A percentile compares a stretch with the other conserved stretches of the same genome.
Conservation (phyloP, 805 yeast species). For the Saccharomycopsis javanensis region DNA sequence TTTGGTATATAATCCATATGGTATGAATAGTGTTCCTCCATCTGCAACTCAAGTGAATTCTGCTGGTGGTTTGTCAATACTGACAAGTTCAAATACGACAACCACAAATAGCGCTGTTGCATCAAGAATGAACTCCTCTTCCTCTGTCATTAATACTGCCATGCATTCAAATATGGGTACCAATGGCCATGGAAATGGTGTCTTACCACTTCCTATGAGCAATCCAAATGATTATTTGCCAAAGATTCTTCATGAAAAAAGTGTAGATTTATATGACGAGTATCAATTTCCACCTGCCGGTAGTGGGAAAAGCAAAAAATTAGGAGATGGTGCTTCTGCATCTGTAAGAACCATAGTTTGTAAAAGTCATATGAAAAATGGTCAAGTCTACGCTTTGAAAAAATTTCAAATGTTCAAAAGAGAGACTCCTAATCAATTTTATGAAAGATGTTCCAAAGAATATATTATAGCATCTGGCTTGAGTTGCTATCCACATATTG, state of each 20-base stretch:
- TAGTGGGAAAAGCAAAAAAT: conserved; percentile 33
- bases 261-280: conserved; percentile 42
- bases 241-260: conserved; percentile 37
- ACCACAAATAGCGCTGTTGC: neutral
- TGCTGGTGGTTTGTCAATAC: neutral
- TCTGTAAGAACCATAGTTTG: conserved; percentile 43
- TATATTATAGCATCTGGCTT: conserved; percentile 48
- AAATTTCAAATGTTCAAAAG: conserved; percentile 48
- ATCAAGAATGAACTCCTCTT: conserved; percentile 4
- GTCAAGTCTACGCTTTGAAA: conserved; percentile 52
- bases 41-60: neutral
- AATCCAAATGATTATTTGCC: conserved; percentile 60
- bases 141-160: neutral
- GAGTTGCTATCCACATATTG: conserved; percentile 50
- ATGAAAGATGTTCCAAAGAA: conserved; percentile 54
- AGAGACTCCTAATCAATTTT: conserved; percentile 58
- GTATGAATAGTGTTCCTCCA: neutral
- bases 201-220: conserved; percentile 51
- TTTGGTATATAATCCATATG: conserved; percentile 15
- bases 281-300: conserved; percentile 36
- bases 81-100: neutral
- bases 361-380: conserved; percentile 20
- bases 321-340: conserved; percentile 70
- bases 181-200: conserved; percentile 6
- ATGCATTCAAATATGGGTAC: conserved; percentile 1